phyloP scores from a whole-genome alignment of 2,329 filamentous ascomycete genomes.

The Paraphaeosphaeria sporulosa region DNA sequence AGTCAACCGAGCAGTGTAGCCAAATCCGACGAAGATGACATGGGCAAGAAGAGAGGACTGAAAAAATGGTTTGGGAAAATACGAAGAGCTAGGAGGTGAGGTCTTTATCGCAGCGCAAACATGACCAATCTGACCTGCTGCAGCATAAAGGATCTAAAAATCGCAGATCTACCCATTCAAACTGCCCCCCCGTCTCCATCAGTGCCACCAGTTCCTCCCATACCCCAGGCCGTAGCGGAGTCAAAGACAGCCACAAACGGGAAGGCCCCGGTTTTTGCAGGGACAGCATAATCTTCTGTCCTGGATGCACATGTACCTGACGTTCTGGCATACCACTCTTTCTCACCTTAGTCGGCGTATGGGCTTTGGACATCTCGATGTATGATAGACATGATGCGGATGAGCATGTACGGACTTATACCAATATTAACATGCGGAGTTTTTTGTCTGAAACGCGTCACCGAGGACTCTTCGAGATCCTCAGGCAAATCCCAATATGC shows the following conservation, averaged over 20 bases:
- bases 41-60: constrained; percentile 36
- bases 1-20: constrained; percentile 36
- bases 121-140: constrained; percentile 16
- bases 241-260: constrained; percentile 24
- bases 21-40: constrained; percentile 19
- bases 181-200: constrained; percentile 28
- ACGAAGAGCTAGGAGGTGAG: constrained; percentile 41
- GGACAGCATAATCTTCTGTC: background rate
- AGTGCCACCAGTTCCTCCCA: constrained; percentile 38
- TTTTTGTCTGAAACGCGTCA: background rate
- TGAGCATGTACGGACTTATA: background rate
- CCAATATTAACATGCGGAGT: background rate
- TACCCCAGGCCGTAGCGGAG: constrained; percentile 26
- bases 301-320: background rate
- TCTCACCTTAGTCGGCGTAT: background rate
- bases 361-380: background rate
- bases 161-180: constrained; percentile 22
- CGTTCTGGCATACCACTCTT: background rate
- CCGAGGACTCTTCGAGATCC: background rate
- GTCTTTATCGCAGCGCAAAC: background rate
- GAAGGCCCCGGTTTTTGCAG: constrained; percentile 18
- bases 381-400: background rate
- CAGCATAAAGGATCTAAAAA: constrained; percentile 38
- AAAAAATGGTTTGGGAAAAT: constrained; percentile 45
- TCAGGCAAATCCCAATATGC: background rate